phyloP scores from a whole-genome alignment of 1,139 yeast species.

The Casaregolazyma suthepensis region DNA sequence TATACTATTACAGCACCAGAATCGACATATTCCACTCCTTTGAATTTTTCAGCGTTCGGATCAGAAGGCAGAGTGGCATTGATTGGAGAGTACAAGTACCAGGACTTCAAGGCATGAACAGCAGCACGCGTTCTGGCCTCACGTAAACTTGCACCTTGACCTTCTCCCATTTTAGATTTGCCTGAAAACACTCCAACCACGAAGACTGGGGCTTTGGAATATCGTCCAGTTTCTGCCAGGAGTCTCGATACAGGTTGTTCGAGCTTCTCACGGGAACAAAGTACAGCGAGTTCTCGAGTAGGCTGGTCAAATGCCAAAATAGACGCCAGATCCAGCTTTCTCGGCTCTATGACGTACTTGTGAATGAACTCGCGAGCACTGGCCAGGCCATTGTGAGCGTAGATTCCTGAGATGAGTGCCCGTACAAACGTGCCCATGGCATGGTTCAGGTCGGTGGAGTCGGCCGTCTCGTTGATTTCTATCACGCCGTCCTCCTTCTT shows the following conservation, averaged over 20 bases:
- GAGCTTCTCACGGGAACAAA: constrained; percentile 75
- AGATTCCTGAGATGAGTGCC: constrained; percentile 40
- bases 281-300: constrained; percentile 70
- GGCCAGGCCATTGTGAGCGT: constrained; percentile 49
- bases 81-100: constrained; percentile 85
- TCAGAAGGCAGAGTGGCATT: constrained; percentile 60
- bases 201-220: constrained; percentile 74
- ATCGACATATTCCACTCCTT: constrained; percentile 25
- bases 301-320: constrained; percentile 83
- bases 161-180: constrained; percentile 80
- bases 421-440: constrained; percentile 47
- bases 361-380: constrained; percentile 59
- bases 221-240: constrained; percentile 89
- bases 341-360: constrained; percentile 61
- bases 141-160: constrained; percentile 83
- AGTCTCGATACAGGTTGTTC: constrained; percentile 73
- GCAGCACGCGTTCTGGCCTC: constrained; percentile 94
- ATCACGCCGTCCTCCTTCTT: constrained; percentile 40
- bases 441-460: constrained; percentile 32
- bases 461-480: constrained; percentile 29
- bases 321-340: constrained; percentile 65
- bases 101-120: constrained; percentile 82
- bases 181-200: constrained; percentile 92
- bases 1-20: constrained; percentile 31
- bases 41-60: constrained; percentile 11